Conservation (phyloP, 2,329 filamentous ascomycete genomes). For the Incumbomyces lentus region DNA sequence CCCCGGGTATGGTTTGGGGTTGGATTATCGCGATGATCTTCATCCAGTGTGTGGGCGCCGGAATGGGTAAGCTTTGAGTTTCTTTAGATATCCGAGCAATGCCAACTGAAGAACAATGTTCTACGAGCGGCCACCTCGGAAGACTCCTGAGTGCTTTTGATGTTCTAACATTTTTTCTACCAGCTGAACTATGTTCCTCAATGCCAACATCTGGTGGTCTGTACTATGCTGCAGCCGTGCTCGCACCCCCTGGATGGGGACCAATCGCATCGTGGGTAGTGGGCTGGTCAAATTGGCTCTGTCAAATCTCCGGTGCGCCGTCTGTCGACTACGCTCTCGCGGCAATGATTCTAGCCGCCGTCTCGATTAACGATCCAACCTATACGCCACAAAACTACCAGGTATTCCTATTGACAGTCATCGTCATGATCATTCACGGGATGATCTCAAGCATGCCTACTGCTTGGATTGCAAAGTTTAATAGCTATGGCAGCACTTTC, state of each 20-base stretch:
- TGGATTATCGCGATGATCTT: constrained; percentile 65
- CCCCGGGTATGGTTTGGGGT: constrained; percentile 60
- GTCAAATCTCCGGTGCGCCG: constrained; percentile 56
- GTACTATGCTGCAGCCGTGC: constrained; percentile 63
- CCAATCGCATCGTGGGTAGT: constrained; percentile 60
- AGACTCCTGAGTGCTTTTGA: too few relatives aligned
- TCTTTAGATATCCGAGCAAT: background rate
- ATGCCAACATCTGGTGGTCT: constrained; percentile 64
- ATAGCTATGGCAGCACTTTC: constrained; percentile 58
- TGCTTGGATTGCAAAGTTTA: constrained; percentile 58
- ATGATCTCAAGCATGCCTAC: constrained; percentile 62
- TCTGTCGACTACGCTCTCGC: constrained; percentile 57
- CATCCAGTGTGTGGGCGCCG: constrained; percentile 59
- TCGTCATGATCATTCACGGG: constrained; percentile 59
- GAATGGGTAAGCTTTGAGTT: constrained; percentile 34
- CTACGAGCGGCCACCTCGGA: too few relatives aligned
- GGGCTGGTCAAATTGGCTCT: constrained; percentile 61
- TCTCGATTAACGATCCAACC: constrained; percentile 55
- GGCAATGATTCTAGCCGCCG: constrained; percentile 62
- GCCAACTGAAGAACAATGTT: background rate
- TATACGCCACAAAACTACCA: constrained; percentile 58
- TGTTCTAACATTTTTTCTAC: background rate
- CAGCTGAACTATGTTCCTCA: constrained; percentile 58
- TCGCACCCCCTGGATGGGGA: constrained; percentile 56
- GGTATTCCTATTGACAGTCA: constrained; percentile 55